These are phyloP conservation scores for Huntiella moniliformis DNA, from an alignment of 2,329 filamentous ascomycete genomes.

Conservation along the genomic window DNA sequence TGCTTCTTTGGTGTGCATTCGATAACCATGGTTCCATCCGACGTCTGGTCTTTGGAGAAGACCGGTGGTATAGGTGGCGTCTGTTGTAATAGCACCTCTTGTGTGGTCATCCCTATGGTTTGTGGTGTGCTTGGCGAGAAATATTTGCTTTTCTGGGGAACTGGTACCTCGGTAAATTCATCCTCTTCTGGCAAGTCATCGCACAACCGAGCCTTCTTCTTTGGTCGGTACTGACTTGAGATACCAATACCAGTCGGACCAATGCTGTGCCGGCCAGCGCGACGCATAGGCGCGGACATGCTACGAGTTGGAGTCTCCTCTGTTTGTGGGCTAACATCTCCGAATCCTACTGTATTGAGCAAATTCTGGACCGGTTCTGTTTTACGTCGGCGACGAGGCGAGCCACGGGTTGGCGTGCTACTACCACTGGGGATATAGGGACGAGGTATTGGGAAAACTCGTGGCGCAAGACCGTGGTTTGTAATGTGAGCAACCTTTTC, in stretches of 20 bases:
- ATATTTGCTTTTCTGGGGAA: conserved; percentile 33
- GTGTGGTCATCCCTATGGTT: neutral
- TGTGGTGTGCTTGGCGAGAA: conserved; percentile 20
- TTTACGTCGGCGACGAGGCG: conserved; percentile 27
- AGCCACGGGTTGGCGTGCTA: conserved; percentile 14
- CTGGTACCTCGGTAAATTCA: conserved; percentile 15
- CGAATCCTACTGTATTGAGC: conserved; percentile 15
- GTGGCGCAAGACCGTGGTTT: conserved; percentile 29
- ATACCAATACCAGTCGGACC: conserved; percentile 9
- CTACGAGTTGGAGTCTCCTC: conserved; percentile 10
- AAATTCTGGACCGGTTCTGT: conserved; percentile 33
- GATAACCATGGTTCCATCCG: conserved; percentile 10
- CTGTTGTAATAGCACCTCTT: neutral
- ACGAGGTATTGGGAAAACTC: conserved; percentile 39
- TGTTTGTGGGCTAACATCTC: neutral
- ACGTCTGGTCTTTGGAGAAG: neutral
- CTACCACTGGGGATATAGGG: conserved; percentile 30
- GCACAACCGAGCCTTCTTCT: conserved; percentile 39
- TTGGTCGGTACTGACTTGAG: conserved; percentile 20
- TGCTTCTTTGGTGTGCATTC: conserved; percentile 3
- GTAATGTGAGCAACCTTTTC: conserved; percentile 29
- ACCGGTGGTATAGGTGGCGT: neutral
- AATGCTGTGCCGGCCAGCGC: conserved; percentile 13
- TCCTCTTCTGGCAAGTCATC: conserved; percentile 19
- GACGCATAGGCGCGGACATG: conserved; percentile 8